Evolutionary conservation across 352 stramenopile species (phyloP).

Genomic region (Globisporangium barbulae): DNA sequence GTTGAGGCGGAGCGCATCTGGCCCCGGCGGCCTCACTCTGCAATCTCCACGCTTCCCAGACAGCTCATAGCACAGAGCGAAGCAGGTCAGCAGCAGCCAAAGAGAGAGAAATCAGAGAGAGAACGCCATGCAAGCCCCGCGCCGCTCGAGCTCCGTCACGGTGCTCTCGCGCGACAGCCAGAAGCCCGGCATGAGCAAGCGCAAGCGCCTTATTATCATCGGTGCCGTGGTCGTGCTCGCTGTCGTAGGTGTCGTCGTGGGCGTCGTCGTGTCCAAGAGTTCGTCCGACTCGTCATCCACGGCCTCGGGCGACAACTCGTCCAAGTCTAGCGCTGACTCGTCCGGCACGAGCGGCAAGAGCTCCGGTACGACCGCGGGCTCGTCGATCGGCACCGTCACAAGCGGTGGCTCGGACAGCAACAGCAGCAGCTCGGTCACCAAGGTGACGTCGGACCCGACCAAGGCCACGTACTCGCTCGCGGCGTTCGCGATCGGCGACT

Average conservation of each 20-base stretch:
- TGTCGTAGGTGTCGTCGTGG: slow-evolving; percentile 37
- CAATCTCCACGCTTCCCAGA: not conserved
- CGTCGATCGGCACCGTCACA: not conserved
- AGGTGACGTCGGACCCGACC: slow-evolving; percentile 17
- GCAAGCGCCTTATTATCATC: slow-evolving; percentile 34
- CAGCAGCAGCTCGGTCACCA: slow-evolving; percentile 1
- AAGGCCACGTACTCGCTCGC: slow-evolving; percentile 39
- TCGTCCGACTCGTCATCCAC: slow-evolving; percentile 22
- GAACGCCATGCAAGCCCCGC: not conserved
- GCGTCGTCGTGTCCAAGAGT: slow-evolving; percentile 40
- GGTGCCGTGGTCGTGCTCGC: slow-evolving; percentile 35
- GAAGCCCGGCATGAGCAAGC: slow-evolving; percentile 16
- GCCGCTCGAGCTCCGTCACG: slow-evolving; percentile 12
- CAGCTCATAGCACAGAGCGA: not conserved
- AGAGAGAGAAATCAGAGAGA: not conserved
- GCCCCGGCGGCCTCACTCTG: not conserved
- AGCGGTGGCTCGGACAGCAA: not conserved
- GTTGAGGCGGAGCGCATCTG: not conserved
- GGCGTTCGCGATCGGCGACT: slow-evolving; percentile 72
- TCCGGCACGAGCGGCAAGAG: not conserved
- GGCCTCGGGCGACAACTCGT: slow-evolving; percentile 5
- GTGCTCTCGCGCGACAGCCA: slow-evolving; percentile 14
- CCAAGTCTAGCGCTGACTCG: slow-evolving; percentile 6
- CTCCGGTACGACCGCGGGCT: slow-evolving; percentile 8
- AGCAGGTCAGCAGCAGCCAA: not conserved